phyloP scores from a whole-genome alignment of 2,329 filamentous ascomycete genomes.

The Microsporum ferrugineum region DNA sequence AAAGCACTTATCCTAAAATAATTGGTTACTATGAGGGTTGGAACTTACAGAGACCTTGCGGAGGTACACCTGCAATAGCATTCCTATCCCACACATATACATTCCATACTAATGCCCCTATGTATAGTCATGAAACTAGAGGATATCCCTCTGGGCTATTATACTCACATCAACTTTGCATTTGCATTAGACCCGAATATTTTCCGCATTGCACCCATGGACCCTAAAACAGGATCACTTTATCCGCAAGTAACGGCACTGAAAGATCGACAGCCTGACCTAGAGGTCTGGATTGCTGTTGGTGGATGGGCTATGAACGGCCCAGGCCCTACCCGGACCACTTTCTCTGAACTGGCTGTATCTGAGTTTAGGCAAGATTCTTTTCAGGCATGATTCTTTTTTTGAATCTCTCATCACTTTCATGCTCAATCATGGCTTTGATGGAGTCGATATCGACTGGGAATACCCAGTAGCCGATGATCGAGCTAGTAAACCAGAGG shows the following conservation, averaged over 20 bases:
- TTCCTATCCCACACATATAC: background rate
- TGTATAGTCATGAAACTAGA: constrained; percentile 5
- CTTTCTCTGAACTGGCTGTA: constrained; percentile 18
- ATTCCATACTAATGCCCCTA: background rate
- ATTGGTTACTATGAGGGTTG: constrained; percentile 28
- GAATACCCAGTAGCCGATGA: constrained; percentile 22
- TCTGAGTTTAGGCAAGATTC: constrained; percentile 12
- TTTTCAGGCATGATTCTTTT: too few species aligned
- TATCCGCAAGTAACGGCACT: constrained; percentile 11
- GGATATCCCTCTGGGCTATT: constrained; percentile 13
- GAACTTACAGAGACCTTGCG: constrained; percentile 15
- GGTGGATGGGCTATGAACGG: constrained; percentile 36
- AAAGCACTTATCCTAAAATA: constrained; percentile 10
- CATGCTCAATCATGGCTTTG: constrained; percentile 34
- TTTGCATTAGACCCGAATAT: constrained; percentile 21
- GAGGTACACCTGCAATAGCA: constrained; percentile 10
- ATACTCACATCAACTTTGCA: constrained; percentile 13
- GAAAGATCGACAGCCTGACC: background rate
- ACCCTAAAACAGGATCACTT: constrained; percentile 21
- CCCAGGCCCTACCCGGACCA: constrained; percentile 16
- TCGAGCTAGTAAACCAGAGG: constrained; percentile 27
- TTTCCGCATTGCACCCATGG: constrained; percentile 1
- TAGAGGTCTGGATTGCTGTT: constrained; percentile 20
- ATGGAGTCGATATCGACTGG: constrained; percentile 36
- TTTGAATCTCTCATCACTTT: constrained; percentile 30